Percentiles rank a stretch among this genome's conserved stretches.
phyloP scores from a whole-genome alignment of 306 rosid species.

The Quercus mongolica region DNA sequence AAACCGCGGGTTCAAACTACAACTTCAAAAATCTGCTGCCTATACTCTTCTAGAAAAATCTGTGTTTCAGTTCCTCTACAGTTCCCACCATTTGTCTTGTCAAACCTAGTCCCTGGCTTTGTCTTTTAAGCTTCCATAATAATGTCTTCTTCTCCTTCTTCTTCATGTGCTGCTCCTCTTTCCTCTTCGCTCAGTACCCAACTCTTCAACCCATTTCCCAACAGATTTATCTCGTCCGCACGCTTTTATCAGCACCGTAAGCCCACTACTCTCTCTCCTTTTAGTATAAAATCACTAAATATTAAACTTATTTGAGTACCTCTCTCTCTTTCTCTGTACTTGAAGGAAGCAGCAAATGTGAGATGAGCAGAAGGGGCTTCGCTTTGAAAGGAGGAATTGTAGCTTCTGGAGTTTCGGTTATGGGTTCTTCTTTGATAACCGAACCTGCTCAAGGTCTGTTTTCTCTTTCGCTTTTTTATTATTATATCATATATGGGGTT shows the following conservation, averaged over 20 bases:
- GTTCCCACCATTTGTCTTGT: background rate
- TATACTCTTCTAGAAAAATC: background rate
- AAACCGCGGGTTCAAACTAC: conserved; percentile 6
- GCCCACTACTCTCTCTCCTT: background rate
- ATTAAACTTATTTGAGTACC: conserved; percentile 7
- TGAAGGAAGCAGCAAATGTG: conserved; percentile 87
- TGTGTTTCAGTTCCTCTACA: background rate
- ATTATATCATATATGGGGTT: background rate
- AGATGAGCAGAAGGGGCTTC: conserved; percentile 59
- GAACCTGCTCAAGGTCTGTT: conserved; percentile 60
- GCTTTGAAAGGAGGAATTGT: conserved; percentile 73
- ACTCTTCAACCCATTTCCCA: conserved; percentile 29
- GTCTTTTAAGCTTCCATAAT: background rate
- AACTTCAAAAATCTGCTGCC: background rate
- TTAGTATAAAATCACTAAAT: background rate
- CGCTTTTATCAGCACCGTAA: conserved; percentile 49
- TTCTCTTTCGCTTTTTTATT: background rate
- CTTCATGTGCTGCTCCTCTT: conserved; percentile 24
- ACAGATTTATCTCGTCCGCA: conserved; percentile 29
- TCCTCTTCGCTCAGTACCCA: conserved; percentile 44
- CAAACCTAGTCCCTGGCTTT: background rate
- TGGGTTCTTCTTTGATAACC: conserved; percentile 51
- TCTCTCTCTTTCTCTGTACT: background rate
- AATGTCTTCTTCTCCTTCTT: conserved; percentile 51
- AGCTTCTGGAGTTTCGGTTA: conserved; percentile 64